Conservation (phyloP, 257 asterid species). For the Scutellaria baicalensis region DNA sequence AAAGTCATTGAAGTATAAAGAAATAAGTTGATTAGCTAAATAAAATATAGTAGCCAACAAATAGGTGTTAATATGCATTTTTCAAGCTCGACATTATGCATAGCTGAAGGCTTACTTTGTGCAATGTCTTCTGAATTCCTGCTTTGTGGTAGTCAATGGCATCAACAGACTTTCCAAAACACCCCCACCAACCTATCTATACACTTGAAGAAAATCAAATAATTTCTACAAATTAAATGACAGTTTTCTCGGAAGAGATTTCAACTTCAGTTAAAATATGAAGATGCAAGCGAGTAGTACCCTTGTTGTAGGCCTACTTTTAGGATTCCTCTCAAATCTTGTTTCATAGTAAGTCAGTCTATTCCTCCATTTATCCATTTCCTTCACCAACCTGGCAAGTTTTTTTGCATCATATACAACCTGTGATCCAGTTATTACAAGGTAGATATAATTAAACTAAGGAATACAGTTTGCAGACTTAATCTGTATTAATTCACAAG, state of each 20-base stretch:
- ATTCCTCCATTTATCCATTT: constrained; percentile 51
- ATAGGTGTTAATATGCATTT: background rate
- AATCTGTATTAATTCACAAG: background rate
- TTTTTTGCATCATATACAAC: constrained; percentile 61
- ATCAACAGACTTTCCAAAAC: constrained; percentile 65
- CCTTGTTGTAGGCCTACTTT: constrained; percentile 53
- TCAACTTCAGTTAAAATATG: background rate
- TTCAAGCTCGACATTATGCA: background rate
- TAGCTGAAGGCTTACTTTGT: constrained; percentile 41
- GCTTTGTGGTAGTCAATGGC: constrained; percentile 61
- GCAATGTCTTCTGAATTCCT: constrained; percentile 40
- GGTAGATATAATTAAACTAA: background rate
- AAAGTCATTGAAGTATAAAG: background rate
- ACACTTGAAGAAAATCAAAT: constrained; percentile 24
- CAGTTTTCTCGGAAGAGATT: background rate
- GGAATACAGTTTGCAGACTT: background rate
- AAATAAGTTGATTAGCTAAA: background rate
- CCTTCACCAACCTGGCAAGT: constrained; percentile 57
- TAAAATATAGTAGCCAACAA: background rate
- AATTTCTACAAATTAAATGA: constrained; percentile 1
- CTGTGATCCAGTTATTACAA: constrained; percentile 32
- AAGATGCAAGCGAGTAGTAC: constrained; percentile 26
- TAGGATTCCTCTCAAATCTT: constrained; percentile 56
- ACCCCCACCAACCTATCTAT: constrained; percentile 87
- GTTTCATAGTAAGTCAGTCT: constrained; percentile 82